Percentiles rank a stretch among this genome's conserved stretches.
Conservation (phyloP, 169 alveolate species). For the Plasmodium knowlesi region DNA sequence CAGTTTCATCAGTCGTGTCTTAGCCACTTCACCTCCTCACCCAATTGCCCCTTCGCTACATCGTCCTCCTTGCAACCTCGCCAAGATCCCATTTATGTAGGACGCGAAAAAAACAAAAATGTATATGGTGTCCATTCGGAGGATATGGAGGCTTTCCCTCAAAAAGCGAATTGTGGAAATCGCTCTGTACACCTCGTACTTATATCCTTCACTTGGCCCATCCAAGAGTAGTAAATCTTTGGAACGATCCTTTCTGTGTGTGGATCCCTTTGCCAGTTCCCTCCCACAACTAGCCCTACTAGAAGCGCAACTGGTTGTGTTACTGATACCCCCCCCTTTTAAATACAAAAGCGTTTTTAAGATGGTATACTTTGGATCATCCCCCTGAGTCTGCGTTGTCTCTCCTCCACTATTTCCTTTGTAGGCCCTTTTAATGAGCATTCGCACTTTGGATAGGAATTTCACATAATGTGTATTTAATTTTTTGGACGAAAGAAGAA, state of each 20-base stretch:
- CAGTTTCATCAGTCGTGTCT: not conserved
- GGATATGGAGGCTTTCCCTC: slow-evolving; percentile 5
- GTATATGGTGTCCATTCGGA: slow-evolving; percentile 44
- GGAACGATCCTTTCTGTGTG: not conserved
- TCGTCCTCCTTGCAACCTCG: not conserved
- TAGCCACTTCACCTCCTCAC: not conserved
- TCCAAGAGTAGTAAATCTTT: not conserved
- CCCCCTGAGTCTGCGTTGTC: not conserved
- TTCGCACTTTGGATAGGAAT: not conserved
- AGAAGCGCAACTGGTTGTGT: not conserved
- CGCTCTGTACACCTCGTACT: slow-evolving; percentile 2
- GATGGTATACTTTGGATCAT: not conserved
- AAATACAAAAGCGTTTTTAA: slow-evolving; percentile 43
- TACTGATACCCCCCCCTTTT: slow-evolving; percentile 3
- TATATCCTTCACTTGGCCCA: not conserved
- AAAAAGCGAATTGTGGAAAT: slow-evolving; percentile 29
- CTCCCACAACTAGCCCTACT: not conserved
- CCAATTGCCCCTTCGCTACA: too few species aligned
- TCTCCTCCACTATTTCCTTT: not conserved
- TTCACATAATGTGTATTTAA: slow-evolving; percentile 8
- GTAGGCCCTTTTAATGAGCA: not conserved
- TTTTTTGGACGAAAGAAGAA: slow-evolving; percentile 31
- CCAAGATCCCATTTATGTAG: slow-evolving; percentile 10
- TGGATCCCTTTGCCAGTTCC: not conserved
- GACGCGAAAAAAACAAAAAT: slow-evolving; percentile 43